Percentiles rank a stretch among this genome's conserved stretches.
These are phyloP conservation scores for Suhomyces wounanorum DNA, from an alignment of 1,139 yeast genomes.

Conservation along the genomic window DNA sequence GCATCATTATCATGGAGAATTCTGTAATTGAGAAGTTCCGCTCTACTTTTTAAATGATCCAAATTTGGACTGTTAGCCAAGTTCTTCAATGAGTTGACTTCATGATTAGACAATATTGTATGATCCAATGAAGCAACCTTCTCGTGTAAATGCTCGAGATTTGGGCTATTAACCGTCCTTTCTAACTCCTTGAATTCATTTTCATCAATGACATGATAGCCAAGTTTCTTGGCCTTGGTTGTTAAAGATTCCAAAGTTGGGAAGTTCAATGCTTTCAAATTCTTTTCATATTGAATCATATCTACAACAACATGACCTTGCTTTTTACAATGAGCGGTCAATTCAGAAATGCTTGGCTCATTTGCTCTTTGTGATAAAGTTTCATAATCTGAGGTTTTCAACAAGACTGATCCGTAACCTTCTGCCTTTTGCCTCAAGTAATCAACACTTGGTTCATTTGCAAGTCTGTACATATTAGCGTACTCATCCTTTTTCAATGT, in stretches of 20 bases:
- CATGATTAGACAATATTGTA: constrained; percentile 20
- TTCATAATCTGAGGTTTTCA: constrained; percentile 22
- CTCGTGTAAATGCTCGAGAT: constrained; percentile 20
- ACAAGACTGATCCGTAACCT: constrained; percentile 10
- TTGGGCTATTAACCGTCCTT: constrained; percentile 21
- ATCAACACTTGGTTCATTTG: constrained; percentile 31
- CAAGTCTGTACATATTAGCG: constrained; percentile 35
- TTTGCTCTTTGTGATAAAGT: constrained; percentile 15
- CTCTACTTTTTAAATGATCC: constrained; percentile 27
- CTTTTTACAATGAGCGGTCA: constrained; percentile 33
- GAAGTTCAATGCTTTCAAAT: constrained; percentile 11
- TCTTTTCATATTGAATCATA: constrained; percentile 8
- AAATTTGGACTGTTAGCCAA: constrained; percentile 19
- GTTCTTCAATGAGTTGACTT: constrained; percentile 14
- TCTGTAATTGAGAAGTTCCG: constrained; percentile 22
- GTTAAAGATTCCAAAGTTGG: constrained; percentile 25
- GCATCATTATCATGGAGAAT: constrained; percentile 10
- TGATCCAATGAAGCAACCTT: constrained; percentile 19
- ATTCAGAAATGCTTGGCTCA: constrained; percentile 28
- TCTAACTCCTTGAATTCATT: constrained; percentile 11
- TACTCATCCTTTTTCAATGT: constrained; percentile 38
- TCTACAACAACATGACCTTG: constrained; percentile 24
- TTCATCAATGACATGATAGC: constrained; percentile 21
- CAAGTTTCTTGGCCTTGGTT: constrained; percentile 18
- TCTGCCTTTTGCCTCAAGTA: constrained; percentile 19